Base-by-base conservation (phyloP, 441 rosid genomes). In the Sinapis alba region DNA sequence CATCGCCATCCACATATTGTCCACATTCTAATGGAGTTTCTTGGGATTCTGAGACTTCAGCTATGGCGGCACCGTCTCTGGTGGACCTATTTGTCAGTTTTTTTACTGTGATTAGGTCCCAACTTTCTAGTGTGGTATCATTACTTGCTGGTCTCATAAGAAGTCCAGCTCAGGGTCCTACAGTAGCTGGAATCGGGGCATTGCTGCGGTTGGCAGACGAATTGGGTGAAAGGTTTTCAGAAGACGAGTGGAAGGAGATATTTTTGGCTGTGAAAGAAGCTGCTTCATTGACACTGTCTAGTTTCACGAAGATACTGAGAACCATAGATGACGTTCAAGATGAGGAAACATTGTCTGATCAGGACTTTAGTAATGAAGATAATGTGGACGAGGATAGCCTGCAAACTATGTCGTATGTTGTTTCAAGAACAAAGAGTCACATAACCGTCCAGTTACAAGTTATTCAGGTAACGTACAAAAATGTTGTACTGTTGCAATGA, bases 31-130 rank as follows among this genome's bases (percentile, higher is more conserved):
- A 86, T 71, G 91, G 80, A 80, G 81, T 77, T 72, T 68, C 84
- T 36, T 90, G 96, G 98, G 98, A 93, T 81, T 65, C 92, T 82
- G 97, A 93, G 80, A 93, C 93, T 73, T 83, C 89, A 43, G 81
- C 93, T 13, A 79, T 86, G 70, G 98, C 96, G 21, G 81, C 87
- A 23, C 85, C 86, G 75, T 85, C 88, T 86, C 86, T 96, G 24
- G 92, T 93, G 56, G 96, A 96, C 76, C 74, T 96, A 64, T 87
- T 87, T 84, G 84, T 87, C 68, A 76, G 84, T 24, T 89, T 80
- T 81, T 92, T 88, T 59, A 74, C 75, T 67, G 86, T 83, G 30
- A 79, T 86, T 57, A 86, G 96, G 85, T 79, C 85, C 76, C 96
- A 90, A 78, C 82, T 93, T 59, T 72, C 87, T 16, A 73, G 82